These are phyloP conservation scores for Aspergillus baeticus DNA, from an alignment of 495 filamentous ascomycete genomes.

Conservation along the genomic window DNA sequence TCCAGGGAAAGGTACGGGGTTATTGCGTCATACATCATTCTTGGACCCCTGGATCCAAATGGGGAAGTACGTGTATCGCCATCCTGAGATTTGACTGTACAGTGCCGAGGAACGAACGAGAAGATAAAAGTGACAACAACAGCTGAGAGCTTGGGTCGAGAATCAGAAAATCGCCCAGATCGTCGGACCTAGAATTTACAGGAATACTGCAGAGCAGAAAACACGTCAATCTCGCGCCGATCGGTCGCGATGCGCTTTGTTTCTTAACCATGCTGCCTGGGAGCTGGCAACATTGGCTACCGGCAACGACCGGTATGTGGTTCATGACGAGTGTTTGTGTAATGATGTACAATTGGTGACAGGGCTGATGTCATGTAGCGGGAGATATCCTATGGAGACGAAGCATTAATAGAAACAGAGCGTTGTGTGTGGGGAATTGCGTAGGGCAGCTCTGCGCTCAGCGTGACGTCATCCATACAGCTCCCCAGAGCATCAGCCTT, in stretches of 20 bases:
- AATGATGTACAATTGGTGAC: constrained; percentile 1
- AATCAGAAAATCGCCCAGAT: neutral
- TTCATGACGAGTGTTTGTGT: constrained; percentile 5
- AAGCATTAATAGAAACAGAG: constrained; percentile 1
- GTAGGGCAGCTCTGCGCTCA: constrained; percentile 1
- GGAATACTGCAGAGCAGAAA: neutral
- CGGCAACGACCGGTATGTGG: too few species aligned
- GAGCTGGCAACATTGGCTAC: neutral
- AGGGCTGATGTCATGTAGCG: constrained; percentile 1
- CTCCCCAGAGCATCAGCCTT: neutral
- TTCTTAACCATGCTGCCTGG: neutral
- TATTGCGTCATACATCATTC: too few species aligned
- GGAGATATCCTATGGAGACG: neutral
- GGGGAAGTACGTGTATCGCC: too few species aligned
- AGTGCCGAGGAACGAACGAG: too few species aligned
- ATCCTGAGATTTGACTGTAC: too few species aligned
- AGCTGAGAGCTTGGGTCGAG: neutral
- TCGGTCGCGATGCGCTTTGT: neutral
- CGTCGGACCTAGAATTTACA: neutral
- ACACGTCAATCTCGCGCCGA: neutral
- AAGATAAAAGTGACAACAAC: too few species aligned
- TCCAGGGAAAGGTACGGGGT: too few species aligned
- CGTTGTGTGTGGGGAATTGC: constrained; percentile 3
- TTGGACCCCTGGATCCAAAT: too few species aligned
- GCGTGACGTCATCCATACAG: neutral